phyloP scores from a whole-genome alignment of 2,329 filamentous ascomycete genomes.

The Aspergillus sp. region DNA sequence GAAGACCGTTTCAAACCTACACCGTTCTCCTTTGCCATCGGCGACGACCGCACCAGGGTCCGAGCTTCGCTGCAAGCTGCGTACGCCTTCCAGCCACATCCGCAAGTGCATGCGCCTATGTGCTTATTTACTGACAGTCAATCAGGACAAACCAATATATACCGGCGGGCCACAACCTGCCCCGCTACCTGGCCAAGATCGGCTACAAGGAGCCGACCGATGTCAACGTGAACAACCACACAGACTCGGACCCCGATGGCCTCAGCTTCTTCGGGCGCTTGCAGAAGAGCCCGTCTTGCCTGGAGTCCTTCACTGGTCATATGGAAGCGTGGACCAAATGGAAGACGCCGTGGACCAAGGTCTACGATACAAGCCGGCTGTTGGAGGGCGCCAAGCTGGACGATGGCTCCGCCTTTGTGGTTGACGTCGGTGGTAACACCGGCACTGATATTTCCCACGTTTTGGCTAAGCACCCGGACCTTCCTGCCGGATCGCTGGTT shows the following conservation, averaged over 20 bases:
- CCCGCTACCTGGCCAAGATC: conserved; percentile 31
- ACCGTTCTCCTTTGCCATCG: conserved; percentile 29
- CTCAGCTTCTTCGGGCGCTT: conserved; percentile 31
- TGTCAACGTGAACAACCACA: conserved; percentile 23
- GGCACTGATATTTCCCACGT: conserved; percentile 37
- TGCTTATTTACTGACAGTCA: not conserved
- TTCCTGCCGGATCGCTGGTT: conserved; percentile 31
- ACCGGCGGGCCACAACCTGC: conserved; percentile 28
- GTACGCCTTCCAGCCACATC: conserved; percentile 13
- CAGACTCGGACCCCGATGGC: conserved; percentile 16
- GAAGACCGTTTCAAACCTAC: conserved; percentile 31
- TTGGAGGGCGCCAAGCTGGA: conserved; percentile 17
- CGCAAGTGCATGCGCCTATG: not conserved
- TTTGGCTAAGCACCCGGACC: conserved; percentile 28
- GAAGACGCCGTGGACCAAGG: conserved; percentile 34
- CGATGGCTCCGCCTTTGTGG: conserved; percentile 26
- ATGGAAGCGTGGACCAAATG: conserved; percentile 35
- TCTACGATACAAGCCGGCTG: conserved; percentile 25
- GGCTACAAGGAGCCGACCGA: conserved; percentile 32
- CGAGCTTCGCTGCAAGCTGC: conserved; percentile 29
- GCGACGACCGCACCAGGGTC: conserved; percentile 29
- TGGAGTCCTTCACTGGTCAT: conserved; percentile 32
- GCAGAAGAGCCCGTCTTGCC: conserved; percentile 24
- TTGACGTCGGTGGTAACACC: conserved; percentile 41
- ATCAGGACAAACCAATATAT: conserved; percentile 30